Conservation (phyloP, 306 rosid genomes). For the Begonia masoniana region DNA sequence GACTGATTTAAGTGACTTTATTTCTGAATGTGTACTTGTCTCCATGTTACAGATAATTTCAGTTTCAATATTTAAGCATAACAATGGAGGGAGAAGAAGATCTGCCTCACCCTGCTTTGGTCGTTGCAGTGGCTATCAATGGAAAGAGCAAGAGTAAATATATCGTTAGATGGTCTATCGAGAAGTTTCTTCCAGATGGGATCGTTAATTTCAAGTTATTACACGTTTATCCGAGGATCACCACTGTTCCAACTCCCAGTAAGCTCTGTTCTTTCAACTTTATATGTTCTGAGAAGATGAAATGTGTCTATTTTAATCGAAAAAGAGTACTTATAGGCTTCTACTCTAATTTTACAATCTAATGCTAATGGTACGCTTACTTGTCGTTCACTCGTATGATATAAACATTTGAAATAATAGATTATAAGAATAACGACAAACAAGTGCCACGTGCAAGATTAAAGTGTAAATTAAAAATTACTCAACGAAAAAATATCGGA, state of each 20-base stretch:
- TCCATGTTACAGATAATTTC: background rate
- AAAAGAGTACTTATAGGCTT: too few relatives aligned
- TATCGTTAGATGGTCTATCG: constrained; percentile 68
- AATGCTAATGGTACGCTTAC: too few relatives aligned
- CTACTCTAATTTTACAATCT: too few relatives aligned
- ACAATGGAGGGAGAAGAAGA: constrained; percentile 30
- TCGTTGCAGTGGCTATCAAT: constrained; percentile 68
- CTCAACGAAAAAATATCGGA: too few relatives aligned
- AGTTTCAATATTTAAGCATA: constrained; percentile 2
- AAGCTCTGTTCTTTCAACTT: constrained; percentile 19
- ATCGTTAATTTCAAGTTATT: constrained; percentile 45
- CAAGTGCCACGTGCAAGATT: too few relatives aligned
- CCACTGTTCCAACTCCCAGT: constrained; percentile 73
- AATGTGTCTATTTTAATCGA: too few relatives aligned
- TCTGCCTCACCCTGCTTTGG: constrained; percentile 22
- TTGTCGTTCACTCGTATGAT: too few relatives aligned
- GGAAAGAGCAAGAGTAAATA: constrained; percentile 67
- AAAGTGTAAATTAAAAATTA: too few relatives aligned
- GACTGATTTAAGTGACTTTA: background rate
- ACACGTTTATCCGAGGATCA: constrained; percentile 52
- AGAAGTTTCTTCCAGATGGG: constrained; percentile 74
- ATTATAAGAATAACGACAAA: too few relatives aligned
- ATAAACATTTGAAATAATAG: too few relatives aligned
- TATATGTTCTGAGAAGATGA: background rate
- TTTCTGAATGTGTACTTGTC: too few relatives aligned